These are phyloP conservation scores for Anethum foeniculum DNA, from an alignment of 140 eudicot species.

Conservation along the genomic window DNA sequence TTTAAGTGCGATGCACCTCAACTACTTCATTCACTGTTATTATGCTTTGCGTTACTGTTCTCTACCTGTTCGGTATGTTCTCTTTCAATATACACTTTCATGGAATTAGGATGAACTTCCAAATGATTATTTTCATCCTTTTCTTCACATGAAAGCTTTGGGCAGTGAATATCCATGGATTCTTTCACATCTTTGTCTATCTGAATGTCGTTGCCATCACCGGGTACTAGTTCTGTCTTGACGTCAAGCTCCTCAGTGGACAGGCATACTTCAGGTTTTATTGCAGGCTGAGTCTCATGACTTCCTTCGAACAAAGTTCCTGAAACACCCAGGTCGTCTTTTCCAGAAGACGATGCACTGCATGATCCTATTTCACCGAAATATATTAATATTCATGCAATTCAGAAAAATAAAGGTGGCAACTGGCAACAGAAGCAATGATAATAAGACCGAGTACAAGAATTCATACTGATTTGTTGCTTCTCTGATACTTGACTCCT, in stretches of 20 bases:
- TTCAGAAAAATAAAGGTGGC: neutral
- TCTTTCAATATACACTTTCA: constrained; percentile 8
- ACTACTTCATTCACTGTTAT: neutral
- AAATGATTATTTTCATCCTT: neutral
- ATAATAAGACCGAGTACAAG: neutral
- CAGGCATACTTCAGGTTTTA: neutral
- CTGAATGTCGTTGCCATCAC: neutral
- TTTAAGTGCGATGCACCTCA: neutral
- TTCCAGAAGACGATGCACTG: constrained; percentile 12
- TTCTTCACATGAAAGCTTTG: constrained; percentile 7
- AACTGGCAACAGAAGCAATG: neutral
- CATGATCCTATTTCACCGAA: neutral
- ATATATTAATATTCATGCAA: neutral
- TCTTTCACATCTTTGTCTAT: constrained; percentile 8
- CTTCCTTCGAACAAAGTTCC: neutral
- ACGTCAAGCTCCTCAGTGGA: neutral
- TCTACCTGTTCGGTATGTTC: constrained; percentile 1
- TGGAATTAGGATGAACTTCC: constrained; percentile 6
- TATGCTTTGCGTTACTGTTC: constrained; percentile 8
- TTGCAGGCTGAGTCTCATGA: neutral
- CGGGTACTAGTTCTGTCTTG: neutral
- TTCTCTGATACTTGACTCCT: constrained; percentile 24
- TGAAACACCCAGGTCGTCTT: neutral
- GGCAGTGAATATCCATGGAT: neutral
- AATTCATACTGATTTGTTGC: constrained; percentile 28